Percentiles rank a stretch among this genome's conserved stretches.
Evolutionary conservation across 768 basidiomycete species (phyloP).

Genomic region (Naematelia encephala): DNA sequence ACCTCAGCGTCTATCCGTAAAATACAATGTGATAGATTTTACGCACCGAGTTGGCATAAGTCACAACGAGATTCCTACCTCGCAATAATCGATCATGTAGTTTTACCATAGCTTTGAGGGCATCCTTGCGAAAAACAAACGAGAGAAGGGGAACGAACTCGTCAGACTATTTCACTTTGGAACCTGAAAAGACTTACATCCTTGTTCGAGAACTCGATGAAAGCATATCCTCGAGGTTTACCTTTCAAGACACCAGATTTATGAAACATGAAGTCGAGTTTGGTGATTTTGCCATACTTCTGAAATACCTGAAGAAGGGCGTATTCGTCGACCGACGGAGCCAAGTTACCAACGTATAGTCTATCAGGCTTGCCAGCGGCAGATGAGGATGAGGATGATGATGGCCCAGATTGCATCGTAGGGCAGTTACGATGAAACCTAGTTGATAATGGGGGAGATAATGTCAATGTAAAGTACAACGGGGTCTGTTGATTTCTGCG

Average conservation of each 20-base stretch:
- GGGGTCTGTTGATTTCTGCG: neutral
- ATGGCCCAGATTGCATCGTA: constrained; percentile 1
- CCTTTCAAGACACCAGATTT: constrained; percentile 84
- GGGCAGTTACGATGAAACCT: neutral
- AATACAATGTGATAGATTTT: neutral
- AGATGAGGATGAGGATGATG: constrained; percentile 18
- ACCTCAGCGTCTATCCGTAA: constrained; percentile 7
- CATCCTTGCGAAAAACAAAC: constrained; percentile 60
- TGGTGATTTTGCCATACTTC: constrained; percentile 86
- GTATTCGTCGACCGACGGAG: constrained; percentile 86
- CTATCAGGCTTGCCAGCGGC: constrained; percentile 57
- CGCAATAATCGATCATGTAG: constrained; percentile 77
- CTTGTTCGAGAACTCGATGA: constrained; percentile 75
- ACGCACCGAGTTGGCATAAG: constrained; percentile 76
- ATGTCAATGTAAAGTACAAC: neutral
- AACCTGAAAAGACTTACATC: constrained; percentile 59
- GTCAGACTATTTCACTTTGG: neutral
- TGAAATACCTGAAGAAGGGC: constrained; percentile 83
- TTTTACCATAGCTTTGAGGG: constrained; percentile 67
- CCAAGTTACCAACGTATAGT: constrained; percentile 85
- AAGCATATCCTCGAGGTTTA: constrained; percentile 92
- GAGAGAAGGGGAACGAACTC: constrained; percentile 1
- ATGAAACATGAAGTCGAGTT: constrained; percentile 93
- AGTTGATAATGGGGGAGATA: neutral
- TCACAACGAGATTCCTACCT: constrained; percentile 85